Base-by-base conservation (phyloP, 768 basidiomycete species). In the Rhodotorula diobovata region DNA sequence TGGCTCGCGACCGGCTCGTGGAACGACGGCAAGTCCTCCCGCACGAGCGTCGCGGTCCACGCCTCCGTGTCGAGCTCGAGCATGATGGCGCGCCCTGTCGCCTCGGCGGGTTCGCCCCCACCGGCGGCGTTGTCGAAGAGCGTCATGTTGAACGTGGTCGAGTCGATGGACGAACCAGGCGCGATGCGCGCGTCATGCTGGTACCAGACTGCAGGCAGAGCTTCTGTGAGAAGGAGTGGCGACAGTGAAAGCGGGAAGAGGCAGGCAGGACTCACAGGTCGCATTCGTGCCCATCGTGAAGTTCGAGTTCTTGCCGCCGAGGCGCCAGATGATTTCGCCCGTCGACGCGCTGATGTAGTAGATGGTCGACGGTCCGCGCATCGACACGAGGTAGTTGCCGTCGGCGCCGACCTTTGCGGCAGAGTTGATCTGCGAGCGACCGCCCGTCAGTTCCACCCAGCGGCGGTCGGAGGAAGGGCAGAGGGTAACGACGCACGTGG, bases 351-450 rank as follows among this genome's bases (percentile, higher is more conserved):
- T 66, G 63, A 78, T 57, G 56, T 77, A 76, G 68, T 77, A 79
- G 16, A 76, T 34, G 3, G 79, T 72, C 50, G 76, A 72, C 37
- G 72, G 74, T 43, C 78, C 78, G 45, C 79, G 66, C 4, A 72
- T 66, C 3, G 75, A 76, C 70, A 78, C 62, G n/a, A 79, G 66
- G 64, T 72, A 79, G 67, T 79, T 76, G 43, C 78, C 78, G 28
- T 50, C 18, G 8, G 48, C 30, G 23, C 39, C 54, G 46, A 78
- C 75, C 53, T 75, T 75, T 15, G 75, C 74, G n/a, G 76, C 57
- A 21, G 75, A 69, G 65, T 79, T 79, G 66, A 79, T 70, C 45
- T 45, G 45, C 45, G 41, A 45, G 10, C 4, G 45, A 45, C 12
- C 4, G 45, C 8, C 10, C 45, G 45, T 45, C 45, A 45, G 45